These are phyloP conservation scores for Martiniozyma asiatica DNA, from an alignment of 1,139 yeast species.

Conservation along the genomic window DNA sequence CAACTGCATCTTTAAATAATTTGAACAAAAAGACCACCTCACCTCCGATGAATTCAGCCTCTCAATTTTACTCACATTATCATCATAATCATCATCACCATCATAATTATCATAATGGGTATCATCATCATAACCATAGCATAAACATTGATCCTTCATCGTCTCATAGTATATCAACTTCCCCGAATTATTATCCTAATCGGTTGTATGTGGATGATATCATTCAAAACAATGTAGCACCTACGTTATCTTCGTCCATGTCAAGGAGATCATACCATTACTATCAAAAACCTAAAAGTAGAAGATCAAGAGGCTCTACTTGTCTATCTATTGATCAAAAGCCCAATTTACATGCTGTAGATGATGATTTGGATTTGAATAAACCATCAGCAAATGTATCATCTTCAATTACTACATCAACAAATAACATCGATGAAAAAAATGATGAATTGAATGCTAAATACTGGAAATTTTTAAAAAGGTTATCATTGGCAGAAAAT, in stretches of 20 bases:
- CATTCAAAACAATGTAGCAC: too few relatives aligned
- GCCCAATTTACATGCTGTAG: too few relatives aligned
- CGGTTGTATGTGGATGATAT: too few relatives aligned
- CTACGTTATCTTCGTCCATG: neutral
- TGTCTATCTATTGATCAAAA: neutral
- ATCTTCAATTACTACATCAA: neutral
- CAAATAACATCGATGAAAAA: neutral
- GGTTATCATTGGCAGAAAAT: conserved; percentile 46
- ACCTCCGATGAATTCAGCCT: conserved; percentile 1
- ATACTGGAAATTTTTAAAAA: conserved; percentile 42
- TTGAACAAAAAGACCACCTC: neutral
- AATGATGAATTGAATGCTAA: neutral
- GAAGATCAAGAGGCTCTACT: conserved; percentile 12
- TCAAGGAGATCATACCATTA: conserved; percentile 18
- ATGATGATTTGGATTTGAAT: neutral
- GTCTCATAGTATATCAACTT: too few relatives aligned
- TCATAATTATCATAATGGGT: conserved; percentile 3
- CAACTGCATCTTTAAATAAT: too few relatives aligned
- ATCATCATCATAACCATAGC: conserved; percentile 1
- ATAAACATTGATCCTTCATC: too few relatives aligned
- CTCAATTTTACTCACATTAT: conserved; percentile 2
- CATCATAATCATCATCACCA: conserved; percentile 7
- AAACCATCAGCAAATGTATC: too few relatives aligned
- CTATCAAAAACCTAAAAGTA: conserved; percentile 14
- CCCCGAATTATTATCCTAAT: too few relatives aligned